These are phyloP conservation scores for Pseudonitzschia delicatissima DNA, from an alignment of 108 stramenopile species.

Conservation along the genomic window DNA sequence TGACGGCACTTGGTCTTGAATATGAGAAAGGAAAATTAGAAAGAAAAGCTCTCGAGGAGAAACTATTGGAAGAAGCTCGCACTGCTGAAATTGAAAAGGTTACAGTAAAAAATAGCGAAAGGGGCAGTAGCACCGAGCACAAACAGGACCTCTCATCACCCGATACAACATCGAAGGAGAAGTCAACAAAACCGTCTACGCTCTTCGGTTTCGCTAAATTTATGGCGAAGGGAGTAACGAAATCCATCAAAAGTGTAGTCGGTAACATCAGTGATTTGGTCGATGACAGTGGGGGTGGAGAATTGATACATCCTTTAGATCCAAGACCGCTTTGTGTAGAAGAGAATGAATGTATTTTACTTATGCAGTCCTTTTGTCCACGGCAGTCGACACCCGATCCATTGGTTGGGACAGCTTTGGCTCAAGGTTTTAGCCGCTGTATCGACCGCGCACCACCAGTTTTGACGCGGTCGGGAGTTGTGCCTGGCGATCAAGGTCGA, in stretches of 20 bases:
- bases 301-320: constrained; percentile 64
- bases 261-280: constrained; percentile 55
- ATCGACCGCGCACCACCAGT: constrained; percentile 62
- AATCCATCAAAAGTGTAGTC: constrained; percentile 40
- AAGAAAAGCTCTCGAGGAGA: constrained; percentile 32
- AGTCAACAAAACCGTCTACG: constrained; percentile 30
- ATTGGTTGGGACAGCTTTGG: constrained; percentile 61
- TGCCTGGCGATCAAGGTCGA: constrained; percentile 53
- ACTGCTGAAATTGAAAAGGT: constrained; percentile 11
- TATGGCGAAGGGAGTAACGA: constrained; percentile 77
- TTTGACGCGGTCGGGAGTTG: constrained; percentile 52
- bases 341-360: constrained; percentile 63
- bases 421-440: constrained; percentile 66
- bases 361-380: constrained; percentile 79
- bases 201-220: constrained; percentile 69
- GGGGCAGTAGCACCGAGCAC: constrained; percentile 12
- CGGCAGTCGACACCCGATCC: constrained; percentile 74
- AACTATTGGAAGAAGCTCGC: constrained; percentile 22
- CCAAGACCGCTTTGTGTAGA: constrained; percentile 58
- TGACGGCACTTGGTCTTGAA: constrained; percentile 41
- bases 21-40: constrained; percentile 42
- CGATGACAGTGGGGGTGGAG: constrained; percentile 54
- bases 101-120: background rate
- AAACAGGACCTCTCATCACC: constrained; percentile 12
- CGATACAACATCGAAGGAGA: background rate